Percentiles rank a stretch among this genome's conserved stretches.
phyloP scores from a whole-genome alignment of 768 basidiomycete species.

The Boletales sp. region DNA sequence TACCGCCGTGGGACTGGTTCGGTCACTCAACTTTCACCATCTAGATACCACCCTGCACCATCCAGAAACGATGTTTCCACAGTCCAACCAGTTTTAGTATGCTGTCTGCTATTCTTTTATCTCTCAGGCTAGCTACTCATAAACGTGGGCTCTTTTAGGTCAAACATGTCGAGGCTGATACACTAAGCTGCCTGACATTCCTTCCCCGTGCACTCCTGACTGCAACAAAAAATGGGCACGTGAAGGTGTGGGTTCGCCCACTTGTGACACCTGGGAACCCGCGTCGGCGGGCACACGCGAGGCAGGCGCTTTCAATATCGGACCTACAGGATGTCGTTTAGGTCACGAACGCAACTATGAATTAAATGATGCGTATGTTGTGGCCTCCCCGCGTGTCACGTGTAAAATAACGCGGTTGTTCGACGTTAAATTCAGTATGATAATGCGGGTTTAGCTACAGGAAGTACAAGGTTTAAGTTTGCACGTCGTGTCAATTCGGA shows the following conservation, averaged over 20 bases:
- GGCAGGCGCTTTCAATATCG: constrained; percentile 29
- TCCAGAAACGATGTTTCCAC: constrained; percentile 87
- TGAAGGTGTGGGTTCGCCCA: constrained; percentile 85
- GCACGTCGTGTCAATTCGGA: too few species aligned
- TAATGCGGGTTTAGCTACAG: too few species aligned
- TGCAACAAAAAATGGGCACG: constrained; percentile 67
- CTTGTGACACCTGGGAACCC: constrained; percentile 39
- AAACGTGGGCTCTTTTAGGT: constrained; percentile 41
- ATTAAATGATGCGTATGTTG: constrained; percentile 16
- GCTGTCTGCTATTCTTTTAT: constrained; percentile 19
- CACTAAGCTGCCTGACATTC: constrained; percentile 72
- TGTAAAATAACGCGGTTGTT: too few species aligned
- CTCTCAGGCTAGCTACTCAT: neutral
- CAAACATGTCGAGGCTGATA: constrained; percentile 77
- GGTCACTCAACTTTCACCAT: constrained; percentile 49
- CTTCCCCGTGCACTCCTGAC: constrained; percentile 78
- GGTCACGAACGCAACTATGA: neutral
- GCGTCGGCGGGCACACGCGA: constrained; percentile 28
- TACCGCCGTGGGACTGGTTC: constrained; percentile 59
- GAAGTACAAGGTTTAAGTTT: too few species aligned
- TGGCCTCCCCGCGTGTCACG: neutral
- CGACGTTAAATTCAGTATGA: too few species aligned
- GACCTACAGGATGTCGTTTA: constrained; percentile 28
- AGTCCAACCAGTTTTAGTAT: constrained; percentile 85
- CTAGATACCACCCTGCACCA: constrained; percentile 82